phyloP scores from a whole-genome alignment of 2,329 filamentous ascomycete species.

The Blastomyces gilchristii region DNA sequence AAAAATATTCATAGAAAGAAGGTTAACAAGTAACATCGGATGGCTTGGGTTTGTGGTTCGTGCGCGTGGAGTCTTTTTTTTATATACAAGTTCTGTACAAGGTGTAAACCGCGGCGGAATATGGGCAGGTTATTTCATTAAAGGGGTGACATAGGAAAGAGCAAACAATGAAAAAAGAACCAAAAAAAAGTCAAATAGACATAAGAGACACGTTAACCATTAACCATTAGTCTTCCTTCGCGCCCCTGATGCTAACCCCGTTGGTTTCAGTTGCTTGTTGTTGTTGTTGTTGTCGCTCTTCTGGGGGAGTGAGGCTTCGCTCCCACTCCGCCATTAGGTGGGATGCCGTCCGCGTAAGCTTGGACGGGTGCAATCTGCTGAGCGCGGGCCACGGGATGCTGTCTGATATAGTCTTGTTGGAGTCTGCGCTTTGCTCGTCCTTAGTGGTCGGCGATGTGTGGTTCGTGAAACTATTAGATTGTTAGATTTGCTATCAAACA shows the following conservation, averaged over 20 bases:
- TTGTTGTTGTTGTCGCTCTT: background rate
- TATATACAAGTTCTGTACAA: too few relatives aligned
- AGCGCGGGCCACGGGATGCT: constrained; percentile 57
- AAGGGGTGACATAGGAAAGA: background rate
- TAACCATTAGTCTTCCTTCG: background rate
- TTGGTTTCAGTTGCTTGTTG: background rate
- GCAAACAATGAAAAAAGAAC: background rate
- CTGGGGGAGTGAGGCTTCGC: constrained; percentile 52
- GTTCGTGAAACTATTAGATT: constrained; percentile 29
- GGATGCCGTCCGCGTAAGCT: constrained; percentile 71
- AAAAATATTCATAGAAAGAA: too few relatives aligned
- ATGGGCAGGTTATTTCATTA: background rate
- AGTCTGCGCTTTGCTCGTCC: constrained; percentile 19
- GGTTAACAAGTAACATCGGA: too few relatives aligned
- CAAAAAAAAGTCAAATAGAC: background rate
- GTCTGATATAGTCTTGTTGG: constrained; percentile 24
- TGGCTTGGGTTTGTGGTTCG: too few relatives aligned
- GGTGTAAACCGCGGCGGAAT: too few relatives aligned
- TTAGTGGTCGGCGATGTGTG: constrained; percentile 24
- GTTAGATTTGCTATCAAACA: constrained; percentile 8
- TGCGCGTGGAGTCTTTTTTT: too few relatives aligned
- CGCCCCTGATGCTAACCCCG: background rate
- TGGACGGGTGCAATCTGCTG: constrained; percentile 61
- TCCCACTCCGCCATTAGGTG: constrained; percentile 89
- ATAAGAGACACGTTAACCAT: background rate